Percentiles rank a stretch among this genome's conserved stretches.
These are phyloP conservation scores for Moricandia moricandioides DNA, from an alignment of 345 rosid genomes.

Conservation along the genomic window DNA sequence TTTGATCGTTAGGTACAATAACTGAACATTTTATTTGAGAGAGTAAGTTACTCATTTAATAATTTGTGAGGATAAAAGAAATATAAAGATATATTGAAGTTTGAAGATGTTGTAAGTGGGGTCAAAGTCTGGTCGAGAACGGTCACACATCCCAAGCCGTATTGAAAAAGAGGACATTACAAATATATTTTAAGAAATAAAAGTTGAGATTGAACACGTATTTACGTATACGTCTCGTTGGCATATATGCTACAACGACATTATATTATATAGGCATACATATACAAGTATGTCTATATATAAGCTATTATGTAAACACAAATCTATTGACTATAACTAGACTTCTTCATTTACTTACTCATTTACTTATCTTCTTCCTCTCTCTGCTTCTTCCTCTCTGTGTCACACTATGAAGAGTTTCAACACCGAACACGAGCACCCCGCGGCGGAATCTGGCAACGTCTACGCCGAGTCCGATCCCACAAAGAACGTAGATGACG, in stretches of 20 bases:
- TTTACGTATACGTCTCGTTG: slow-evolving; percentile 36
- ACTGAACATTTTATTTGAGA: too few species aligned
- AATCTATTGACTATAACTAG: slow-evolving; percentile 24
- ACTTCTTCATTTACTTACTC: slow-evolving; percentile 19
- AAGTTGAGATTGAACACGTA: slow-evolving; percentile 27
- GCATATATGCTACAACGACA: slow-evolving; percentile 27
- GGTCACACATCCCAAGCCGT: slow-evolving; percentile 19
- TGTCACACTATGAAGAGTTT: neutral
- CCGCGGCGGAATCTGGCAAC: slow-evolving; percentile 10
- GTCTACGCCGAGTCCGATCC: neutral
- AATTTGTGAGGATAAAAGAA: too few species aligned
- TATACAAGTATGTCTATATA: slow-evolving; percentile 15
- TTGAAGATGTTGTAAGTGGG: too few species aligned
- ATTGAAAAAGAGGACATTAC: neutral
- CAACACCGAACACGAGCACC: neutral
- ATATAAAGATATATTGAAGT: too few species aligned
- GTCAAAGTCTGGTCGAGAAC: neutral
- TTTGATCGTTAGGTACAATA: too few species aligned
- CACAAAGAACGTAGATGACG: slow-evolving; percentile 58
- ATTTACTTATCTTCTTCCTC: neutral
- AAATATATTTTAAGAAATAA: neutral
- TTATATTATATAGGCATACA: neutral
- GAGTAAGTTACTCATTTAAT: too few species aligned
- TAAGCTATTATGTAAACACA: slow-evolving; percentile 11
- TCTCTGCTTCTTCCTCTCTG: neutral